Conservation (phyloP, 2,329 filamentous ascomycete genomes). For the Sclerotiophoma versabilis region DNA sequence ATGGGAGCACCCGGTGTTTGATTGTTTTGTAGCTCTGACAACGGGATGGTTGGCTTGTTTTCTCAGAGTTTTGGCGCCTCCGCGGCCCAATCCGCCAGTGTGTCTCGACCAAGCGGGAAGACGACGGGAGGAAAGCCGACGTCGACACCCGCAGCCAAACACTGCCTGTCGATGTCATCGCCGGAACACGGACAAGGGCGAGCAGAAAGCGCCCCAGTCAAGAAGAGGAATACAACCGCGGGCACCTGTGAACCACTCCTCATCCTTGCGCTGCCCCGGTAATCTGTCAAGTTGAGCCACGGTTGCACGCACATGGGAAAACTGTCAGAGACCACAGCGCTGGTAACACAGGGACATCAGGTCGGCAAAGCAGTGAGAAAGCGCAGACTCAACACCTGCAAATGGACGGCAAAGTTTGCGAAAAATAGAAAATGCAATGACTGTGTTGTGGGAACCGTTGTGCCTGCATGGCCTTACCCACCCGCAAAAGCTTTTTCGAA, state of each 20-base stretch:
- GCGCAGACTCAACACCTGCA: slow-evolving; percentile 10
- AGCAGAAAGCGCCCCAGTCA: slow-evolving; percentile 22
- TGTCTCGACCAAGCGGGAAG: slow-evolving; percentile 16
- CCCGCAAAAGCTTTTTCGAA: slow-evolving; percentile 20
- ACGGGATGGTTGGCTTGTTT: slow-evolving; percentile 36
- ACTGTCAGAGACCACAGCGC: slow-evolving; percentile 27
- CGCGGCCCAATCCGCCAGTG: slow-evolving; percentile 1
- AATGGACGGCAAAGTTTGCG: slow-evolving; percentile 8
- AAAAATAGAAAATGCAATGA: slow-evolving; percentile 6
- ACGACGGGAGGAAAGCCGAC: slow-evolving; percentile 22
- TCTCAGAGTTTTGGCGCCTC: not conserved
- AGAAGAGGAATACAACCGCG: slow-evolving; percentile 24
- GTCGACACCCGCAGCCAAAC: slow-evolving; percentile 22
- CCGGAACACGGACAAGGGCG: slow-evolving; percentile 27
- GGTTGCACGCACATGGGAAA: slow-evolving; percentile 29
- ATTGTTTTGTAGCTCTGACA: slow-evolving; percentile 23
- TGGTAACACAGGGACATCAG: slow-evolving; percentile 28
- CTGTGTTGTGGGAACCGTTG: slow-evolving; percentile 20
- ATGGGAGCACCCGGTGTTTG: slow-evolving; percentile 24
- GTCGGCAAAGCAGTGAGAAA: slow-evolving; percentile 12
- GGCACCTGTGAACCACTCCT: slow-evolving; percentile 26
- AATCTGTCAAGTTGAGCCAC: slow-evolving; percentile 36
- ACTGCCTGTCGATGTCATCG: slow-evolving; percentile 30
- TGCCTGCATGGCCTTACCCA: slow-evolving; percentile 37
- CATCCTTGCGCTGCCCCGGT: slow-evolving; percentile 27